Base-by-base conservation (phyloP, 129 eudicot genomes). In the Calendula officinalis region DNA sequence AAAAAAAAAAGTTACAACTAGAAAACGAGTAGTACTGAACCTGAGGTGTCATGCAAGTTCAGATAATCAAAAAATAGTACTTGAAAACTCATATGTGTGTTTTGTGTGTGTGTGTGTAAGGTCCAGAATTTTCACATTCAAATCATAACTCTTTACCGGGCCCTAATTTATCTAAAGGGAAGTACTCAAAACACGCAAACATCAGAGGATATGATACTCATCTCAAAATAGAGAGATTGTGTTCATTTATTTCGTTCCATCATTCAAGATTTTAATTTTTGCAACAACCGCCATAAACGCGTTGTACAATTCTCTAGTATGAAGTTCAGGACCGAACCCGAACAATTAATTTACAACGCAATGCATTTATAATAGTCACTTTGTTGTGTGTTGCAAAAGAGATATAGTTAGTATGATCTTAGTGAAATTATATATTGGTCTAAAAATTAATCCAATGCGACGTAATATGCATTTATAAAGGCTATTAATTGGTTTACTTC, bases 41-140 rank as follows among this genome's bases (percentile, higher is more conserved):
- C 46, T 68, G 66, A 69, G 64, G 47, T 0, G 74, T 57, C 74
- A 69, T 43, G 57, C 74, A 69, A 56, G 56, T 44, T 45, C 59
- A 11, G 4, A 46, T 37, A 22, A 22, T 22, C 1, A 35, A 38
- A 35, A 34, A 30, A 57, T 10, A 53, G 53, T 57, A 55, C 60
- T 51, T 43, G 55, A 54, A 53, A 67, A 53, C 43, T 68, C 10
- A 54, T 17, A 5, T 3, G 22, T 27, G 36, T 33, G 15, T 48
- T 51, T 1, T 15, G 5, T 6, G 10, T 41, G 11, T 62, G 7
- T 7, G 62, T 56, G 17, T 46, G 45, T 47, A 46, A 14, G 34
- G 42, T 57, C 17, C 1, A 30, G 61, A 69, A 44, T 45, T 57
- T 69, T 48, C 65, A 69, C 65, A 35, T 33, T 56, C 51, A 34